These are phyloP conservation scores for Cercophora sp. DNA, from an alignment of 495 filamentous ascomycete genomes.

Conservation along the genomic window DNA sequence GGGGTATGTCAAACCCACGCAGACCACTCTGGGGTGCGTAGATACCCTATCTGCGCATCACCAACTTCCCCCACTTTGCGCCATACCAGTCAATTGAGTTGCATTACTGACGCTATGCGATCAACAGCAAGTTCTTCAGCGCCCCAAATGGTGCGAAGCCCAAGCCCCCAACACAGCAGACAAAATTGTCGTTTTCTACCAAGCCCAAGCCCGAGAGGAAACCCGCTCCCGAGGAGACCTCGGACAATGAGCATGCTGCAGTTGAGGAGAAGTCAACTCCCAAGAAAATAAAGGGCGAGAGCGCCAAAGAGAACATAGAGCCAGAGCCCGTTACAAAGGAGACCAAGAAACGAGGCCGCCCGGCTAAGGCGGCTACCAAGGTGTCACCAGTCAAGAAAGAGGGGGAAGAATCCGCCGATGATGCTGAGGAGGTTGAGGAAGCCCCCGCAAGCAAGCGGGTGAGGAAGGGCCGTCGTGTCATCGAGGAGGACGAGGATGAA, in stretches of 20 bases:
- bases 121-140: slow-evolving; percentile 68
- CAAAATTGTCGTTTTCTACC: slow-evolving; percentile 64
- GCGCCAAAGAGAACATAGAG: slow-evolving; percentile 27
- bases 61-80: not conserved
- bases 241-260: slow-evolving; percentile 29
- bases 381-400: not conserved
- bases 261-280: slow-evolving; percentile 24
- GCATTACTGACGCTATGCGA: not conserved
- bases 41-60: slow-evolving; percentile 8
- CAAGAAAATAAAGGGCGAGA: slow-evolving; percentile 21
- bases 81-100: not conserved
- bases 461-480: slow-evolving; percentile 34
- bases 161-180: slow-evolving; percentile 63
- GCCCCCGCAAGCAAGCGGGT: slow-evolving; percentile 53
- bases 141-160: slow-evolving; percentile 50
- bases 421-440: slow-evolving; percentile 44
- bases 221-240: slow-evolving; percentile 22
- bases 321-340: slow-evolving; percentile 30
- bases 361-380: slow-evolving; percentile 9
- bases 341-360: slow-evolving; percentile 34
- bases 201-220: slow-evolving; percentile 28
- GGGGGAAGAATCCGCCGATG: slow-evolving; percentile 27
- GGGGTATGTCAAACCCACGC: slow-evolving; percentile 82
- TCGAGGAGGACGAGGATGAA: slow-evolving; percentile 44
- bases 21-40: slow-evolving; percentile 81